Percentiles rank a stretch among this genome's conserved stretches.
Conservation (phyloP, 768 basidiomycete species). For the Suillus brevipes region DNA sequence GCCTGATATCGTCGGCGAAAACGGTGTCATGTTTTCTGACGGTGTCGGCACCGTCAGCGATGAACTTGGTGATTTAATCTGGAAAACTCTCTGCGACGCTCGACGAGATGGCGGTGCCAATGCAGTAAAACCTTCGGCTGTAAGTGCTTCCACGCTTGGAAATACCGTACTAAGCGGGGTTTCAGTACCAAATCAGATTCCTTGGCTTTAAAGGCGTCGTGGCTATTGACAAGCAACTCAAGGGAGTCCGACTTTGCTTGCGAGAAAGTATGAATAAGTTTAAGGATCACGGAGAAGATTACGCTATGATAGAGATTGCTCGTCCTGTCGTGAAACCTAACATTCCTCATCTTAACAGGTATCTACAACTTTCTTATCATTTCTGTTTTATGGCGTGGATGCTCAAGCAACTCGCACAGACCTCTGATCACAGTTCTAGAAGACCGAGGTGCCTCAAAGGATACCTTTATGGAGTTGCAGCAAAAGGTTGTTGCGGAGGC, state of each 20-base stretch:
- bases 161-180: neutral
- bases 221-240: slow-evolving; percentile 53
- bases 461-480: slow-evolving; percentile 65
- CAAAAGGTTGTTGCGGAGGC: slow-evolving; percentile 54
- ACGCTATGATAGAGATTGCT: slow-evolving; percentile 74
- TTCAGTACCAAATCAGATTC: slow-evolving; percentile 77
- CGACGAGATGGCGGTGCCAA: slow-evolving; percentile 36
- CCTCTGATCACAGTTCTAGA: slow-evolving; percentile 79
- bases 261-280: slow-evolving; percentile 80
- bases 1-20: slow-evolving; percentile 54
- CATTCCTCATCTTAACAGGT: slow-evolving; percentile 74
- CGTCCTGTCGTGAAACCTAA: slow-evolving; percentile 60
- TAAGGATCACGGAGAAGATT: slow-evolving; percentile 43
- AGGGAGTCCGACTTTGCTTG: slow-evolving; percentile 66
- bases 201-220: slow-evolving; percentile 85
- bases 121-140: slow-evolving; percentile 56
- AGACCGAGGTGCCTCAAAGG: slow-evolving; percentile 61
- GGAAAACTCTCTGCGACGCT: slow-evolving; percentile 50
- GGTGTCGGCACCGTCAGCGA: slow-evolving; percentile 79
- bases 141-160: slow-evolving; percentile 35
- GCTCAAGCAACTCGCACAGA: slow-evolving; percentile 35
- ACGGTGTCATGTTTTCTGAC: slow-evolving; percentile 61
- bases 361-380: neutral
- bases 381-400: neutral
- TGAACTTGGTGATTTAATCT: slow-evolving; percentile 58